phyloP scores from a whole-genome alignment of 2,329 filamentous ascomycete species.

The Magnaporthiopsis incrustans region DNA sequence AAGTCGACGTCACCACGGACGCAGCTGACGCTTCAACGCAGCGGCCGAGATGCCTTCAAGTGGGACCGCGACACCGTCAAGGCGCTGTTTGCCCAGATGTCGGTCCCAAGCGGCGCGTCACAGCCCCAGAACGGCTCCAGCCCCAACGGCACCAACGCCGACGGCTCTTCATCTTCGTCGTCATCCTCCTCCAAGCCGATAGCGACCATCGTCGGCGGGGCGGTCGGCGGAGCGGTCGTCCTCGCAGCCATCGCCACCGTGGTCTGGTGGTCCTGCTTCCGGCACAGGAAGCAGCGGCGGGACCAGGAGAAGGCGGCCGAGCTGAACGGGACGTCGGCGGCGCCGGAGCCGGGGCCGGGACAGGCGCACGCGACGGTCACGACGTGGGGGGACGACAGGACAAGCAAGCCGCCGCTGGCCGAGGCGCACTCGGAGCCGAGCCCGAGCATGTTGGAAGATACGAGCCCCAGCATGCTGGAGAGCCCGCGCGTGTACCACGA shows the following conservation, averaged over 20 bases:
- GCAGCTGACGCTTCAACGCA: not conserved
- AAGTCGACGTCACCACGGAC: too few species aligned
- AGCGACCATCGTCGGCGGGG: not conserved
- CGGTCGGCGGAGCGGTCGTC: not conserved
- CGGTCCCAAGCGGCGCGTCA: not conserved
- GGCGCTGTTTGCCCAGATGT: conserved; percentile 14
- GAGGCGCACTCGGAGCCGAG: not conserved
- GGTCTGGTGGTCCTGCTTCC: not conserved
- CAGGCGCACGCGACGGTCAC: not conserved
- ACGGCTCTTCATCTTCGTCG: not conserved
- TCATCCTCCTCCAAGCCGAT: not conserved
- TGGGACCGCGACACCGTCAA: conserved; percentile 20
- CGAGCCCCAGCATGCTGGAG: not conserved
- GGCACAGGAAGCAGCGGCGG: not conserved
- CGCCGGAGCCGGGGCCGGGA: too few species aligned
- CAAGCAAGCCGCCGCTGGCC: too few species aligned
- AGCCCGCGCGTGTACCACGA: not conserved
- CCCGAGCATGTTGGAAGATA: not conserved
- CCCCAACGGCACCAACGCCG: not conserved
- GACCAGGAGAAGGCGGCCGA: not conserved
- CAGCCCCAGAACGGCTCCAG: not conserved
- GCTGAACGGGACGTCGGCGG: too few species aligned
- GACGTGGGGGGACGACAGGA: not conserved
- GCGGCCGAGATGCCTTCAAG: conserved; percentile 12
- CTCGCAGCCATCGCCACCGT: not conserved